Evolutionary conservation across 345 rosid genomes (phyloP).

Genomic region (thale cress (Arabidopsis thaliana)): TAIR10.1 NC_003071.7:590001-590500

Average conservation of each 20-base stretch:
- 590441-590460: constrained; percentile 56
- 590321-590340: background rate
- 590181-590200: background rate
- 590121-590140: background rate
- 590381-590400: background rate
- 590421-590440: constrained; percentile 66
- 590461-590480: constrained; percentile 52
- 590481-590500: constrained; percentile 53
- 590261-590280: background rate
- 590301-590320: background rate
- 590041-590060: background rate
- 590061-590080: background rate
- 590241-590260: background rate
- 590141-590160: background rate
- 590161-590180: too few species aligned
- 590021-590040: background rate
- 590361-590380: background rate
- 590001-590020: background rate
- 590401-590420: constrained; percentile 61
- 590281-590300: background rate
- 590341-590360: background rate
- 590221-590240: background rate
- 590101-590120: background rate
- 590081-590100: background rate
- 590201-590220: too few species aligned